Evolutionary conservation across 208 protist genomes (phyloP).

Genomic region (Porcisia hertigi): DNA sequence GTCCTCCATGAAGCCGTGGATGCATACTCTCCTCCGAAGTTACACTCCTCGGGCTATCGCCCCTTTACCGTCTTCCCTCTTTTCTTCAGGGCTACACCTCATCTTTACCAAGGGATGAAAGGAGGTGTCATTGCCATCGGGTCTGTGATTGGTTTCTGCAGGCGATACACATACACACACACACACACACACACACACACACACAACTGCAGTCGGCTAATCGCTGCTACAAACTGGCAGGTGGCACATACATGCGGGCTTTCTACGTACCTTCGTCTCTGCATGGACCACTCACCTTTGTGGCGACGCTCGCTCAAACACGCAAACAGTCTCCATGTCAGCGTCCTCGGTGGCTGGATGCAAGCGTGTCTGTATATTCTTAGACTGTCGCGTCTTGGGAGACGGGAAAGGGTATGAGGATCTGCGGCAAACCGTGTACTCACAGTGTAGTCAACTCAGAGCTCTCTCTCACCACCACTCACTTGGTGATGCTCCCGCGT

Average conservation of each 20-base stretch:
- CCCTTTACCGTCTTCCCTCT: background rate
- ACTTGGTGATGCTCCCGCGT: background rate
- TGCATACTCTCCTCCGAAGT: background rate
- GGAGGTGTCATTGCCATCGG: background rate
- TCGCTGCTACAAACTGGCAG: too few species aligned
- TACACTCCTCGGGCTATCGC: background rate
- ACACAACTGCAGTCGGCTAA: background rate
- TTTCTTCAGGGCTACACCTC: background rate
- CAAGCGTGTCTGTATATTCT: slow-evolving; percentile 2
- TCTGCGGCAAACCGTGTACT: background rate
- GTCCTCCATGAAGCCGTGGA: background rate
- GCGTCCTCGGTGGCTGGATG: background rate
- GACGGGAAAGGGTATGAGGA: background rate
- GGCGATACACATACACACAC: background rate
- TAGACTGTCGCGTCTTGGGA: slow-evolving; percentile 10
- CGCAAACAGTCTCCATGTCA: background rate
- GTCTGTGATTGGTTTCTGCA: background rate
- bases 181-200: background rate
- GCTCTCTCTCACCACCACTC: background rate
- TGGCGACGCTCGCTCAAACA: background rate
- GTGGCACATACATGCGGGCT: background rate
- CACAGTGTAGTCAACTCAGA: background rate
- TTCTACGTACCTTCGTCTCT: background rate
- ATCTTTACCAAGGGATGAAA: background rate
- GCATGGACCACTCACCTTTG: background rate